Base-by-base conservation (phyloP, 768 basidiomycete species). In the Lenzites betulinus region DNA sequence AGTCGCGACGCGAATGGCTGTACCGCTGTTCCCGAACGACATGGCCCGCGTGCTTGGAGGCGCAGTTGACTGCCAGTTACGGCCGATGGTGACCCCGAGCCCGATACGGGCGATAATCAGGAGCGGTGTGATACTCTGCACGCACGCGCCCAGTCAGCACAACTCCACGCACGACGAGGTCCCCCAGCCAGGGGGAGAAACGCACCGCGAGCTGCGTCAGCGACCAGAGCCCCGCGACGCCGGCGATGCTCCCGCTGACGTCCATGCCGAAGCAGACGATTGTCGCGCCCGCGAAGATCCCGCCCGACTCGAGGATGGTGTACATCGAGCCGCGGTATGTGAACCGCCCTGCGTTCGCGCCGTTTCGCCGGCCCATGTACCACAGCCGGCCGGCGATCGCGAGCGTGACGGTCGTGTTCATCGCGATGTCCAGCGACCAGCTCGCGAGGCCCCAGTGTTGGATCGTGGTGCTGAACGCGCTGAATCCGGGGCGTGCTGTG, bases 281-380 rank as follows among this genome's bases (percentile, higher is more conserved):
- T 9, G 53, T 54, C 25, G 39, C 53, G 53, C 41, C 38, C 52
- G 51, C 38, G 44, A 57, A 57, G 33, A 57, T 18, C 11, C 23
- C 55, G 7, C 55, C 55, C n/a, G 55, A 57, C 55, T 57, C 55
- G 22, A 57, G 25, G 18, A 57, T 39, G 12, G 48, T 57, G 44
- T 48, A 49, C 33, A 43, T 36, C 36, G 38, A n/a, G 38, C 44
- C 47, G 16, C 25, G 28, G 48, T 57, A 57, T 11, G 44, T 30
- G 44, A 48, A 48, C 20, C 48, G 55, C 11, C 38, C 44, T 9
- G 20, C 46, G 8, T 38, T 15, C 20, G 35, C 39, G 28, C 22
- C 23, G 25, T 25, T 46, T 20, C 26, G 18, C 44, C 44, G 55
- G 12, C 47, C 47, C 28, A 25, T 23, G 22, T 35, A 50, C 47